Conservation (phyloP, 345 rosid species). For the Rhodomyrtus tomentosa region DNA sequence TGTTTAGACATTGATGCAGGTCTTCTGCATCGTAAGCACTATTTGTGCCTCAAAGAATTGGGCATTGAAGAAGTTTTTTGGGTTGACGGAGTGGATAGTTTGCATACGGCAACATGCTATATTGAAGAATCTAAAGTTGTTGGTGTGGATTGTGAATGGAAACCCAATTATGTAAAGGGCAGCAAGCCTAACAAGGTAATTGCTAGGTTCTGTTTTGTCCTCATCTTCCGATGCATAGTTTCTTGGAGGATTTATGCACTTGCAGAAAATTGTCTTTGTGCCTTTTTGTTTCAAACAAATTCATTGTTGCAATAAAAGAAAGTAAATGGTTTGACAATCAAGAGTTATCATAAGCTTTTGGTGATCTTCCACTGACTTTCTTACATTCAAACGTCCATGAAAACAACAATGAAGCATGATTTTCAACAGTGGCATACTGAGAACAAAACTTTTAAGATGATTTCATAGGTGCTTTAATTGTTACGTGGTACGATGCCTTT, state of each 20-base stretch:
- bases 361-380: neutral
- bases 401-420: neutral
- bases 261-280: neutral
- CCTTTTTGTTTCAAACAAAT: neutral
- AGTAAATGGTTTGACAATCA: neutral
- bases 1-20: constrained; percentile 45
- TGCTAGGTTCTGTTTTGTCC: neutral
- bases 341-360: neutral
- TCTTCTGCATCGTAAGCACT: constrained; percentile 20
- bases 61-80: constrained; percentile 51
- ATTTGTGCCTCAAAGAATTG: constrained; percentile 55
- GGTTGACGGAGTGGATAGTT: constrained; percentile 62
- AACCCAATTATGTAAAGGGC: constrained; percentile 76
- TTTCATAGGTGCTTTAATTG: neutral
- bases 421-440: neutral
- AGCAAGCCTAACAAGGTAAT: constrained; percentile 66
- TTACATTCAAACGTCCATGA: neutral
- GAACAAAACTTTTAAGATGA: neutral
- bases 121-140: constrained; percentile 68
- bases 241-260: neutral
- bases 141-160: constrained; percentile 96
- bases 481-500: neutral
- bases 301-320: neutral
- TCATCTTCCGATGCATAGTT: neutral
- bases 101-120: constrained; percentile 37